These are phyloP conservation scores for Xylaria sp. DNA, from an alignment of 2,329 filamentous ascomycete genomes.

Conservation along the genomic window DNA sequence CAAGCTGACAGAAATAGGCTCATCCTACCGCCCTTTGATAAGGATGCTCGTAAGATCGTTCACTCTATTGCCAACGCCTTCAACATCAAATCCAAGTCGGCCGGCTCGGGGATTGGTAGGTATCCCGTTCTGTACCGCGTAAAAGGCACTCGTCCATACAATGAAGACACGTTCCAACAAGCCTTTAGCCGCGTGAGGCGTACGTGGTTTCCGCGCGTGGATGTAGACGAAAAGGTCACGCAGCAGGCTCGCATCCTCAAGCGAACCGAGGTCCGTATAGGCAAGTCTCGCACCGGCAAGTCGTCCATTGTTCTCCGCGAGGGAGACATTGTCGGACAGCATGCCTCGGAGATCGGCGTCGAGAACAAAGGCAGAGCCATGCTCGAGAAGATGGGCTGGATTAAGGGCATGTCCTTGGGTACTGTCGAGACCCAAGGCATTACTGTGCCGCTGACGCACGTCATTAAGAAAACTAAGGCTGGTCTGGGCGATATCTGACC, in stretches of 20 bases:
- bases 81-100: slow-evolving; percentile 84
- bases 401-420: slow-evolving; percentile 83
- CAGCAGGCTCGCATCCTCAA: slow-evolving; percentile 45
- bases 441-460: slow-evolving; percentile 82
- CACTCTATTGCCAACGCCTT: slow-evolving; percentile 82
- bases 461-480: slow-evolving; percentile 86
- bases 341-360: slow-evolving; percentile 82
- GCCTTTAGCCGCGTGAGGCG: slow-evolving; percentile 59
- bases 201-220: slow-evolving; percentile 66
- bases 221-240: slow-evolving; percentile 51
- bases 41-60: slow-evolving; percentile 77
- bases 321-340: slow-evolving; percentile 87
- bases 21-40: slow-evolving; percentile 84
- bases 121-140: slow-evolving; percentile 84
- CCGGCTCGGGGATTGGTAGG: slow-evolving; percentile 76
- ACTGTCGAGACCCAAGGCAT: slow-evolving; percentile 87
- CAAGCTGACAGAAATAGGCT: slow-evolving; percentile 60
- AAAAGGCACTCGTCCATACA: slow-evolving; percentile 69
- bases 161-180: slow-evolving; percentile 64
- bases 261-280: slow-evolving; percentile 43
- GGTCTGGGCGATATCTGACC: slow-evolving; percentile 71
- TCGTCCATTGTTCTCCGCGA: slow-evolving; percentile 72
- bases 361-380: slow-evolving; percentile 87
- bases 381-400: slow-evolving; percentile 98
- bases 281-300: slow-evolving; percentile 48